These are phyloP conservation scores for Glycyrrhiza uralensis DNA, from an alignment of 306 rosid species.

Conservation along the genomic window DNA sequence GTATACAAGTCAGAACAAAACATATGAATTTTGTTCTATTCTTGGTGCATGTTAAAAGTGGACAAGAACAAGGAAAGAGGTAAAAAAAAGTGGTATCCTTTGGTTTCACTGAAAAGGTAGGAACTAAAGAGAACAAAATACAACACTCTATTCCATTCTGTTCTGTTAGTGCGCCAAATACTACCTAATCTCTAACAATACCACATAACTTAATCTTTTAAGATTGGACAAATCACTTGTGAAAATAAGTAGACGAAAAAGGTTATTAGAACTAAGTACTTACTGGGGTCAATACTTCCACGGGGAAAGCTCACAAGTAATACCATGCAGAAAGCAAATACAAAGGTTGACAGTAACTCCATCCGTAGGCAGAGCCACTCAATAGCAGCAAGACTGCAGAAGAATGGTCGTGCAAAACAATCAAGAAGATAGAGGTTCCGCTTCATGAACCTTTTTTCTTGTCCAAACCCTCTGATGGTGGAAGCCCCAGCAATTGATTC, in stretches of 20 bases:
- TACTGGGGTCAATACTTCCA: conserved; percentile 92
- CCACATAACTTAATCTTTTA: not conserved
- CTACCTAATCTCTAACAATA: not conserved
- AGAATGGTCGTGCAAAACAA: conserved; percentile 95
- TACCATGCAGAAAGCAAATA: conserved; percentile 95
- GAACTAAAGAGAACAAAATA: not conserved
- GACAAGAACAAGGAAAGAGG: not conserved
- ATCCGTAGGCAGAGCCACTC: conserved; percentile 99
- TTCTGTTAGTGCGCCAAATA: not conserved
- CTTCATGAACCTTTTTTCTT: conserved; percentile 94
- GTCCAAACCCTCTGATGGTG: conserved; percentile 97
- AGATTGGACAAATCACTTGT: not conserved
- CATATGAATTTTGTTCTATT: not conserved
- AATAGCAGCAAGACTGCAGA: conserved; percentile 97
- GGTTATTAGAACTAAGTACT: conserved; percentile 34
- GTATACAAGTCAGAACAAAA: not conserved
- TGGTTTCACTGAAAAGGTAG: not conserved
- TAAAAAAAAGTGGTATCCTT: not conserved
- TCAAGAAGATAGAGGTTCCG: conserved; percentile 94
- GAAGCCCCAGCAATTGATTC: conserved; percentile 99
- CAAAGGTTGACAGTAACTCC: conserved; percentile 93
- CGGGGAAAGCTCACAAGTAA: conserved; percentile 96
- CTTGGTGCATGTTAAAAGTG: not conserved
- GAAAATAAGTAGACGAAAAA: conserved; percentile 6
- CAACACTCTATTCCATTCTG: not conserved